Percentiles rank a stretch among this genome's conserved stretches.
These are phyloP conservation scores for Aspergillus costaricaensis DNA, from an alignment of 2,329 filamentous ascomycete genomes.

Conservation along the genomic window DNA sequence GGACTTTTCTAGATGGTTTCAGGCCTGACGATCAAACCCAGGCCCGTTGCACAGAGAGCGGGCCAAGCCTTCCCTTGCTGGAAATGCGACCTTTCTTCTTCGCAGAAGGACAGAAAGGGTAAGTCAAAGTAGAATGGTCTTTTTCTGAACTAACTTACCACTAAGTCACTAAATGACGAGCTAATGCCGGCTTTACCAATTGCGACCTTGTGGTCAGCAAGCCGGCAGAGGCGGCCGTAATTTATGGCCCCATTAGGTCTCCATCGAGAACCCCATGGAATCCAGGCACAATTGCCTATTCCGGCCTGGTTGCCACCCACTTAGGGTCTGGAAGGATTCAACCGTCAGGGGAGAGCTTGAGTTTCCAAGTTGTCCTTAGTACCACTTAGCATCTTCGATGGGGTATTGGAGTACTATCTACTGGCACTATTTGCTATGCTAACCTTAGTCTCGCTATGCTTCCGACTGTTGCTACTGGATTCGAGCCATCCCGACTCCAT, in stretches of 20 bases:
- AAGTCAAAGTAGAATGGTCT: too few relatives aligned
- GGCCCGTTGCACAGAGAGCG: constrained; percentile 14
- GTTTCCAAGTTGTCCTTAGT: not conserved
- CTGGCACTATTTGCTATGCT: not conserved
- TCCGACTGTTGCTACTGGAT: not conserved
- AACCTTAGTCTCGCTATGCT: not conserved
- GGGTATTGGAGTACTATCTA: not conserved
- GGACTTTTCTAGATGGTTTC: constrained; percentile 37
- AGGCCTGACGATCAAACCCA: constrained; percentile 35
- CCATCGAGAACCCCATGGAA: constrained; percentile 9
- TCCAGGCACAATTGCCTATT: constrained; percentile 15
- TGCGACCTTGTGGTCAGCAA: not conserved
- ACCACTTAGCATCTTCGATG: not conserved
- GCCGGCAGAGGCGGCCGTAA: constrained; percentile 3
- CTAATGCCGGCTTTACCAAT: too few relatives aligned
- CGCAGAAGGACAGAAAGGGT: not conserved
- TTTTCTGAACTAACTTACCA: not conserved
- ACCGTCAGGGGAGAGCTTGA: constrained; percentile 3
- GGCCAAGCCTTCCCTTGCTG: constrained; percentile 14
- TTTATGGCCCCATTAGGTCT: constrained; percentile 9
- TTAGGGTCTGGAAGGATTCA: constrained; percentile 9
- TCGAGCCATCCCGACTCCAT: not conserved
- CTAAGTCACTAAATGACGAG: not conserved
- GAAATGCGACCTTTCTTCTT: not conserved
- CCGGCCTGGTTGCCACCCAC: not conserved